These are phyloP conservation scores for Stagonosporopsis cucurbitacearum DNA, from an alignment of 2,329 filamentous ascomycete species.

Conservation along the genomic window DNA sequence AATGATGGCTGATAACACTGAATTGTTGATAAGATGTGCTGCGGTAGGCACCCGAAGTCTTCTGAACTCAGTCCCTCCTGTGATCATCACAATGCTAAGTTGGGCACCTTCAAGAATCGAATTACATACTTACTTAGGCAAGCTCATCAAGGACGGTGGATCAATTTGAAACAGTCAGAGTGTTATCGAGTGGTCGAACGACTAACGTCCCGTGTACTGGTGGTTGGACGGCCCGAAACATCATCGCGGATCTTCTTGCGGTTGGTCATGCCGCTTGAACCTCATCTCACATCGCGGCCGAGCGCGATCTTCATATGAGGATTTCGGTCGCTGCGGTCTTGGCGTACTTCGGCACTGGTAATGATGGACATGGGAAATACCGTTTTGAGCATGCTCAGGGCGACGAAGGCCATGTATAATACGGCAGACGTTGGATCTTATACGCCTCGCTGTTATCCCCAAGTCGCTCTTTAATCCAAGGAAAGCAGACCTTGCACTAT, in stretches of 20 bases:
- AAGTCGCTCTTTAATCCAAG: not conserved
- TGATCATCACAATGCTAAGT: no score
- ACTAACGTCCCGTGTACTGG: not conserved
- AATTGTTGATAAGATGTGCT: no score
- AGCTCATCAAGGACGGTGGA: not conserved
- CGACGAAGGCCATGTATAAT: not conserved
- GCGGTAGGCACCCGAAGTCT: no score
- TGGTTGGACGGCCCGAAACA: not conserved
- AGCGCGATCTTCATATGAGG: not conserved
- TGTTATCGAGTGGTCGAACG: no score
- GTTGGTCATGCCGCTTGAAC: not conserved
- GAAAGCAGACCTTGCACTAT: not conserved
- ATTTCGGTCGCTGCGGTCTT: slow-evolving; percentile 2
- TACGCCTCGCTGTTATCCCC: not conserved
- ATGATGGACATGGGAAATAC: not conserved
- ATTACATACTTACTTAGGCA: no score
- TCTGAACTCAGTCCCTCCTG: no score
- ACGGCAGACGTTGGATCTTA: not conserved
- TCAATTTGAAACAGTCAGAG: not conserved
- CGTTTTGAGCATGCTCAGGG: not conserved
- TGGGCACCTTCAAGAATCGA: no score
- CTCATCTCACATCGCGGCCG: not conserved
- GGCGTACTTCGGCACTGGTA: not conserved
- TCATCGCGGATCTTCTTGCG: not conserved
- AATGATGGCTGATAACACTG: no score